Evolutionary conservation across 1,284 basidiomycete genomes (phyloP).

Genomic region (Sporisorium iseilematis-ciliati): DNA sequence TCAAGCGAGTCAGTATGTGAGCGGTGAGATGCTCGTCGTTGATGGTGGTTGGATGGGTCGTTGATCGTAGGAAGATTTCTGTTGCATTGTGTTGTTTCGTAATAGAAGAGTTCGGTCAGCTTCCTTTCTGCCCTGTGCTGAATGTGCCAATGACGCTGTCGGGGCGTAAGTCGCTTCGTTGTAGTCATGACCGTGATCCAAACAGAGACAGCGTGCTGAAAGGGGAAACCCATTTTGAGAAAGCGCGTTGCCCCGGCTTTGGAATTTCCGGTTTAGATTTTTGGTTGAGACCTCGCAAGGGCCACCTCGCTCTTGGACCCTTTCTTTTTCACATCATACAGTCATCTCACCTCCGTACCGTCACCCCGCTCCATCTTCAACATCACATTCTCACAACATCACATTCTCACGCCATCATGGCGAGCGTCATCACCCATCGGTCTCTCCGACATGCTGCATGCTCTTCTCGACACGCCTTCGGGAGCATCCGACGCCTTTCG

Average conservation of each 20-base stretch:
- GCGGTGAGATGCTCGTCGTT: conserved; percentile 77
- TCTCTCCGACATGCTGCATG: not conserved
- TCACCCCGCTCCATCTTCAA: not conserved
- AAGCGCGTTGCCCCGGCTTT: not conserved
- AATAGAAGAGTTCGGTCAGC: no score
- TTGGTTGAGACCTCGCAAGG: not conserved
- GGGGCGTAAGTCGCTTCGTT: no score
- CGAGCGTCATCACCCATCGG: conserved; percentile 1
- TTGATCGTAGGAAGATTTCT: conserved; percentile 3
- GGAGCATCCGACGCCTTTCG: conserved; percentile 13
- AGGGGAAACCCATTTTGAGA: not conserved
- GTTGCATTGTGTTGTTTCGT: not conserved
- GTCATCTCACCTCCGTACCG: not conserved
- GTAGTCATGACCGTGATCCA: no score
- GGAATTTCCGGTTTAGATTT: not conserved
- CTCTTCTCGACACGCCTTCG: not conserved
- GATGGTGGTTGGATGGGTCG: conserved; percentile 68
- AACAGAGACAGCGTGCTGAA: not conserved
- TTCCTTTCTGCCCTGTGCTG: no score
- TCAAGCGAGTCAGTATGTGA: conserved; percentile 86
- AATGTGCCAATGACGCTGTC: no score
- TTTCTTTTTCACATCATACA: not conserved
- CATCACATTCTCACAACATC: no score
- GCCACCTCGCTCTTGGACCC: conserved; percentile 1
- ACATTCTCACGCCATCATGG: not conserved